Conservation (phyloP, 192 early-diverging fungal genomes). For the Chytriomyces hyalinus region DNA sequence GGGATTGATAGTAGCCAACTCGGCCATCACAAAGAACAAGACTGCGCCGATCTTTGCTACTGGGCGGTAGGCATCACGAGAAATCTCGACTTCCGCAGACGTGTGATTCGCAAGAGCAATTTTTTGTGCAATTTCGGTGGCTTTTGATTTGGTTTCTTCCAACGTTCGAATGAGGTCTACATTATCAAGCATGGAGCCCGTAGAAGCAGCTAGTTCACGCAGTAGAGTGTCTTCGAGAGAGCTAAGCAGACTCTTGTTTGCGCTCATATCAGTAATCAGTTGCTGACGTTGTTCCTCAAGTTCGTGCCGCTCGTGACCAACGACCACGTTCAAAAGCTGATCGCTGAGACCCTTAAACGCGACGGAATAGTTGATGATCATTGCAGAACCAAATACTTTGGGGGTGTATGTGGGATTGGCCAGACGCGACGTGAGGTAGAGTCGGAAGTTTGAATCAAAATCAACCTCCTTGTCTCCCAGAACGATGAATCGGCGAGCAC, state of each 20-base stretch:
- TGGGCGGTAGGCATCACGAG: constrained; percentile 63
- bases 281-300: constrained; percentile 66
- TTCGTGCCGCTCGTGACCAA: constrained; percentile 63
- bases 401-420: constrained; percentile 66
- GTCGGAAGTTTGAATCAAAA: constrained; percentile 61
- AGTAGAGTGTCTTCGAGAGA: constrained; percentile 65
- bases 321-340: constrained; percentile 67
- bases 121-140: constrained; percentile 66
- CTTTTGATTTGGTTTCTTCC: constrained; percentile 67
- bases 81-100: constrained; percentile 63
- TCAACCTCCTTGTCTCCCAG: constrained; percentile 71
- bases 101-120: constrained; percentile 67
- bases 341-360: constrained; percentile 68
- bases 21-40: constrained; percentile 66
- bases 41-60: constrained; percentile 66
- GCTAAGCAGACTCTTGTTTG: constrained; percentile 62
- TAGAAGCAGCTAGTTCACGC: constrained; percentile 63
- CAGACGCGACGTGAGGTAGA: constrained; percentile 60
- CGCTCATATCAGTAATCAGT: constrained; percentile 61
- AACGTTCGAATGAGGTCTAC: constrained; percentile 64
- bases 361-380: constrained; percentile 70
- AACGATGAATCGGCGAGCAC: constrained; percentile 60
- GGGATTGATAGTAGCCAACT: constrained; percentile 66
- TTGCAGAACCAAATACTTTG: constrained; percentile 65
- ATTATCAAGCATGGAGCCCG: constrained; percentile 68